phyloP scores from a whole-genome alignment of 1,284 basidiomycete species.

The Retiboletus flavoniger region DNA sequence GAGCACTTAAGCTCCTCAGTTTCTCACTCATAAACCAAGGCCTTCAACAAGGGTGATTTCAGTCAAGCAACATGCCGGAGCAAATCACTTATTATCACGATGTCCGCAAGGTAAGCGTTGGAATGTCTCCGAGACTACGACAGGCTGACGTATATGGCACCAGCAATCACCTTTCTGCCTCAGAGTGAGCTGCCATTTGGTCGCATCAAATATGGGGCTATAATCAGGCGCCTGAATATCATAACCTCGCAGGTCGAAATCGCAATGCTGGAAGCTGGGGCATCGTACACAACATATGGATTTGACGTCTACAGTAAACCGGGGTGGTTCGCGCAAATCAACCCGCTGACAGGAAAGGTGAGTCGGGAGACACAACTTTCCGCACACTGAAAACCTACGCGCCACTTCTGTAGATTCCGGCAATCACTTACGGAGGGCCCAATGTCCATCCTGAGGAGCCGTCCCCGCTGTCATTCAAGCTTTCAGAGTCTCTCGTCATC shows the following conservation, averaged over 20 bases:
- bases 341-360: slow-evolving; percentile 18
- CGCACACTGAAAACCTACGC: neutral
- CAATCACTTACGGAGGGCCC: slow-evolving; percentile 59
- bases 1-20: neutral
- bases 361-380: neutral
- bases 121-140: no score
- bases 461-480: slow-evolving; percentile 54
- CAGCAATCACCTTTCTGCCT: slow-evolving; percentile 3
- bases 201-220: no score
- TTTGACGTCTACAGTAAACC: slow-evolving; percentile 17
- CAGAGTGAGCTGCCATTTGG: neutral
- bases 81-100: slow-evolving; percentile 10
- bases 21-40: neutral
- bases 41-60: neutral
- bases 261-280: slow-evolving; percentile 16
- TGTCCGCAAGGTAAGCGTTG: neutral
- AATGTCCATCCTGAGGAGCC: slow-evolving; percentile 48
- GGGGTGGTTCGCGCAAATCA: slow-evolving; percentile 15
- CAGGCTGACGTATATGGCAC: neutral
- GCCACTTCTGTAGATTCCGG: slow-evolving; percentile 45
- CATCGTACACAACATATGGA: slow-evolving; percentile 1
- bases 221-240: neutral
- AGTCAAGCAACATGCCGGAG: neutral
- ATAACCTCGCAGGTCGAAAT: slow-evolving; percentile 16
- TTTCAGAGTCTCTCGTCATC: slow-evolving; percentile 61